phyloP scores from a whole-genome alignment of 2,329 filamentous ascomycete genomes.

The Penicillium brevicompactum region DNA sequence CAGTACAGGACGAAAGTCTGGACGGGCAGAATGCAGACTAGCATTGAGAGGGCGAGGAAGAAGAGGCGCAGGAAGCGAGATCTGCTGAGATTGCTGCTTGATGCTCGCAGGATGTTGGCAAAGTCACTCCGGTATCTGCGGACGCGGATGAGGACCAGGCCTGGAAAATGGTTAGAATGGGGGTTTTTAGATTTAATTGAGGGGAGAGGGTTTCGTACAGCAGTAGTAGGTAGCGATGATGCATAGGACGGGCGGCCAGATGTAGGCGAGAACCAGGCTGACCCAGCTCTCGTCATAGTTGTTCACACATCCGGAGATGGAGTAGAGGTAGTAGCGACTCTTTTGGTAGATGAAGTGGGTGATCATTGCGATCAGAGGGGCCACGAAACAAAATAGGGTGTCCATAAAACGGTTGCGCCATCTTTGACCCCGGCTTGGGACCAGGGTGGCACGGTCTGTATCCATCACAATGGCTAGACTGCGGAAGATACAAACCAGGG shows the following conservation, averaged over 20 bases:
- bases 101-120: slow-evolving; percentile 55
- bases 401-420: slow-evolving; percentile 54
- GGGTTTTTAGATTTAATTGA: background rate
- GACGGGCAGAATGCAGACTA: slow-evolving; percentile 57
- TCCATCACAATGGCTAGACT: slow-evolving; percentile 63
- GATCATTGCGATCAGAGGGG: slow-evolving; percentile 58
- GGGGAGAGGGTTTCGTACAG: slow-evolving; percentile 45
- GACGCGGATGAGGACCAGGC: slow-evolving; percentile 62
- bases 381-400: slow-evolving; percentile 56
- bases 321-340: slow-evolving; percentile 59
- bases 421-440: slow-evolving; percentile 52
- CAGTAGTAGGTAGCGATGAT: slow-evolving; percentile 59
- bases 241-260: slow-evolving; percentile 60
- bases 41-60: slow-evolving; percentile 55
- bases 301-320: slow-evolving; percentile 61
- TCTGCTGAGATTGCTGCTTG: slow-evolving; percentile 55
- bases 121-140: slow-evolving; percentile 62
- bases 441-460: slow-evolving; percentile 56
- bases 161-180: slow-evolving; percentile 39
- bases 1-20: slow-evolving; percentile 53
- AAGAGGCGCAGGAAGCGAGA: slow-evolving; percentile 62
- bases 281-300: slow-evolving; percentile 60
- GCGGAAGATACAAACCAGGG: slow-evolving; percentile 61
- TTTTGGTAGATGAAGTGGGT: slow-evolving; percentile 63
- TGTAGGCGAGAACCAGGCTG: slow-evolving; percentile 54